Percentiles rank a stretch among this genome's conserved stretches.
Conservation (phyloP, 129 eudicot species). For the Artemisia tridentata region DNA sequence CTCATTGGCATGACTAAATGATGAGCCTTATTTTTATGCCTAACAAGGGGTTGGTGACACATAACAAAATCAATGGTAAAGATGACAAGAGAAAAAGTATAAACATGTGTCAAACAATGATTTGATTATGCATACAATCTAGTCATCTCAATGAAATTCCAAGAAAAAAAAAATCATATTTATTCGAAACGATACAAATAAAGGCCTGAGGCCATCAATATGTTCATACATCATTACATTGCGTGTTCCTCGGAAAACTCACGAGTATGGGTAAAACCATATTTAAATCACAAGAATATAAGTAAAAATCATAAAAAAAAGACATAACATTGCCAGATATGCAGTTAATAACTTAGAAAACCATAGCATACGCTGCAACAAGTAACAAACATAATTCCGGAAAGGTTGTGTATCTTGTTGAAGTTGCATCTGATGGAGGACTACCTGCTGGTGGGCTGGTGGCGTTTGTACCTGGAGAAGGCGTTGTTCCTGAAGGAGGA, state of each 20-base stretch:
- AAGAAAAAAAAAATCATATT: too few species aligned
- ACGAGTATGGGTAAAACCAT: not conserved
- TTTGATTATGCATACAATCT: too few species aligned
- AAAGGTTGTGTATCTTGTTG: conserved; percentile 41
- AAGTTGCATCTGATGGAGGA: conserved; percentile 57
- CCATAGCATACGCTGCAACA: conserved; percentile 8
- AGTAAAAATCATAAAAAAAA: conserved; percentile 3
- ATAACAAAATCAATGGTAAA: too few species aligned
- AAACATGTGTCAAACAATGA: too few species aligned
- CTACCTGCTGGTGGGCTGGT: conserved; percentile 45
- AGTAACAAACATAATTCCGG: conserved; percentile 30
- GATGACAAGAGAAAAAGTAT: too few species aligned
- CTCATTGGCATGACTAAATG: too few species aligned
- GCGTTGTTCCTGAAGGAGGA: conserved; percentile 24
- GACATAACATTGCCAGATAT: conserved; percentile 1
- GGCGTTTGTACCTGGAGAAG: conserved; percentile 36
- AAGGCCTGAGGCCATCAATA: too few species aligned
- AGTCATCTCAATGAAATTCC: too few species aligned
- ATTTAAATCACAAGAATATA: conserved; percentile 15
- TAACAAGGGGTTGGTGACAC: too few species aligned
- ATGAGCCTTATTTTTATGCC: too few species aligned
- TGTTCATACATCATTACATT: not conserved
- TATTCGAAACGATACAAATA: too few species aligned
- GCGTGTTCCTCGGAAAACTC: too few species aligned
- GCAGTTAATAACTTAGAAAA: conserved; percentile 10